Conservation (phyloP, 371 early-diverging fungal species). For the Rhizopus stolonifer region DNA sequence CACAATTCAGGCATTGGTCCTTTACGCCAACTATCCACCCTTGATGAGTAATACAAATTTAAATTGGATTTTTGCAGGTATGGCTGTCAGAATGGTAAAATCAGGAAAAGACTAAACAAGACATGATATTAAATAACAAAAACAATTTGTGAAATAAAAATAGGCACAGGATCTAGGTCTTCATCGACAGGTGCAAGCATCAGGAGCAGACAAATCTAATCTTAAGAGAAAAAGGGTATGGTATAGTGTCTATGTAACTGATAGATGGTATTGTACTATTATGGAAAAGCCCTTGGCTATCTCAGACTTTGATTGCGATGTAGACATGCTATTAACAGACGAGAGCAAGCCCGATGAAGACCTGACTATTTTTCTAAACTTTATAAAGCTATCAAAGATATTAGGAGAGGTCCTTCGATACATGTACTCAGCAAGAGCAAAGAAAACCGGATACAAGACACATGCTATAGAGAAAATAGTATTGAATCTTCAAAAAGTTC, state of each 20-base stretch:
- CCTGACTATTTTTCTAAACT: constrained; percentile 25
- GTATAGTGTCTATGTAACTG: constrained; percentile 31
- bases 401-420: constrained; percentile 36
- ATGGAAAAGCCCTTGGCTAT: constrained; percentile 43
- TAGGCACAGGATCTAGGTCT: constrained; percentile 42
- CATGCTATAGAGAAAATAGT: constrained; percentile 27
- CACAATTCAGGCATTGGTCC: constrained; percentile 38
- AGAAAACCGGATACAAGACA: constrained; percentile 23
- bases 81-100: constrained; percentile 49
- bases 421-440: constrained; percentile 36
- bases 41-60: constrained; percentile 32
- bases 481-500: constrained; percentile 25
- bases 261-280: constrained; percentile 41
- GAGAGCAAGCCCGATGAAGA: constrained; percentile 11
- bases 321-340: constrained; percentile 20
- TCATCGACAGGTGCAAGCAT: constrained; percentile 27
- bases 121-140: background rate
- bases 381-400: constrained; percentile 34
- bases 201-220: constrained; percentile 13
- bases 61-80: constrained; percentile 48
- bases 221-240: constrained; percentile 27
- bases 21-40: constrained; percentile 40
- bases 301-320: constrained; percentile 40
- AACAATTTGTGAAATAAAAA: no score
- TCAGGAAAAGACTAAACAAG: no score